Base-by-base conservation (phyloP, 768 basidiomycete species). In the Collybia nuda region DNA sequence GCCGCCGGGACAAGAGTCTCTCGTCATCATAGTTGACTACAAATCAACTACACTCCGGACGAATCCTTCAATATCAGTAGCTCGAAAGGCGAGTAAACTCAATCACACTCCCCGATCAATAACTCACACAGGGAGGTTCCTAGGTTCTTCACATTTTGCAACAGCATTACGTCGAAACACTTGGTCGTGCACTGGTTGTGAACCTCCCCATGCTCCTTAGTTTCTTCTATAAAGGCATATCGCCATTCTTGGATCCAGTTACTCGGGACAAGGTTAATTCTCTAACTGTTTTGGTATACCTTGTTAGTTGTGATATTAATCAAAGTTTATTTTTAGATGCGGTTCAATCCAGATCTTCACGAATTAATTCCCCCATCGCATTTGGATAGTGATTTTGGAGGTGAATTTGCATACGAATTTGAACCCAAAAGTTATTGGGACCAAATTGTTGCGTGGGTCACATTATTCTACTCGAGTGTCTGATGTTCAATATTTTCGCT, bases 11-110 rank as follows among this genome's bases (percentile, higher is more conserved):
- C 89, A 92, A 63, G 91, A 93, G 63, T 83, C 86, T 9, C 74
- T 93, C 18, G 84, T 86, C 37, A 91, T 93, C 65, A 72, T 93
- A 37, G 88, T 93, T 28, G 92, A 94, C 67, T 94, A 93, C 75
- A 85, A 84, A 61, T 83, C 83, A 22, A 86, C 87, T 1, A 93
- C 91, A 0, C 74, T 93, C 0, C 80, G 86, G 29, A 89, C 88
- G 14, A 93, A 89, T 67, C 92, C 92, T 12, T 90, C 91, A 12
- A 82, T 93, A 58, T 85, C 85, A 6, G 78, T 88, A 9, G 90
- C 88, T 0, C 75, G 86, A 47, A 90, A 93, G 69, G 86, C 77
- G 40, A n/a, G 65, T n/a, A 11, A 32, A 32, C 9, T 32, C 6
- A 32, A 5, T 11, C 9, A 6, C 9, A 3, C 19, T 28, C 26